These are phyloP conservation scores for Phytophthora pluvialis DNA, from an alignment of 352 stramenopile species.

Conservation along the genomic window DNA sequence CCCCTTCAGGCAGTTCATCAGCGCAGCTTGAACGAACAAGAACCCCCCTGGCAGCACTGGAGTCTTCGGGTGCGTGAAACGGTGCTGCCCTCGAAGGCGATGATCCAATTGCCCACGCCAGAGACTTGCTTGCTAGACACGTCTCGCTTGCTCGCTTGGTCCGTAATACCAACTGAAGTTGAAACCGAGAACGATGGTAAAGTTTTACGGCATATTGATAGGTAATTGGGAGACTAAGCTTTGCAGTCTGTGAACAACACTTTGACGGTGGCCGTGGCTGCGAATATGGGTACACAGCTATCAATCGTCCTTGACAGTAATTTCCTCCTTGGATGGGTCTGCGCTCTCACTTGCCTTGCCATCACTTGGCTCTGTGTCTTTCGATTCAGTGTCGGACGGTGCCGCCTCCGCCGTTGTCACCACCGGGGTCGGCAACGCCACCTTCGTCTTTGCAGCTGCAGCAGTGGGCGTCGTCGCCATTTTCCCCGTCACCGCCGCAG, in stretches of 20 bases:
- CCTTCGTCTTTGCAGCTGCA: constrained; percentile 5
- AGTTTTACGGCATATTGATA: constrained; percentile 3
- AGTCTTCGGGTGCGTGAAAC: no score
- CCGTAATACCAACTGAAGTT: not conserved
- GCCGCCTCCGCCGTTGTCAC: not conserved
- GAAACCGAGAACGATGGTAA: not conserved
- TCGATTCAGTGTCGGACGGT: not conserved
- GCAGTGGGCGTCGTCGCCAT: constrained; percentile 27
- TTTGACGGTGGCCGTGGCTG: not conserved
- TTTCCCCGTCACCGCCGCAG: constrained; percentile 17
- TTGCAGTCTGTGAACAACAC: not conserved
- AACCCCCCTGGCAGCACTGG: no score
- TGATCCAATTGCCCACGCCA: no score
- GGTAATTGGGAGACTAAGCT: not conserved
- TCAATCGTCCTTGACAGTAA: constrained; percentile 22
- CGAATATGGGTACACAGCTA: constrained; percentile 20
- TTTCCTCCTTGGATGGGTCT: not conserved
- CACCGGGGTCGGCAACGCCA: constrained; percentile 4
- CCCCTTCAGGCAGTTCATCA: no score
- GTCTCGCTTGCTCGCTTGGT: not conserved
- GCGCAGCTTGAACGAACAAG: no score
- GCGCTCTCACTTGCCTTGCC: constrained; percentile 2
- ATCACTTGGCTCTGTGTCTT: not conserved
- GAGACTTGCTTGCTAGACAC: not conserved
- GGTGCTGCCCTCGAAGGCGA: no score